Percentiles rank a stretch among this genome's conserved stretches.
phyloP scores from a whole-genome alignment of 306 rosid species.

The Prunus davidiana region DNA sequence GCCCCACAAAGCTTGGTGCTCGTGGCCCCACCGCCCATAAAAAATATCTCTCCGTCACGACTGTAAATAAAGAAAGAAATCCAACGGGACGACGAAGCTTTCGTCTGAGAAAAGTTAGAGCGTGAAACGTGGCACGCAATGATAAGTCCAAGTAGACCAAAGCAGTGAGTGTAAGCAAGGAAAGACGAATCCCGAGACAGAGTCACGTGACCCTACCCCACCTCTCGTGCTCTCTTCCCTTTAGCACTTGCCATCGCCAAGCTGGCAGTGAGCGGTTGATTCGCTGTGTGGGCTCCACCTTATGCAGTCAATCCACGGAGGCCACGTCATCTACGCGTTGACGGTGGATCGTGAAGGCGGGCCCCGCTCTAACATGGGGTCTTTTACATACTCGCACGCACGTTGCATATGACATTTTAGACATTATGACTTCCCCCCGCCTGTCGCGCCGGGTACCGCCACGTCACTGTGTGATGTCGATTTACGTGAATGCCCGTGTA shows the following conservation, averaged over 20 bases:
- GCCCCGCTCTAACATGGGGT: slow-evolving; percentile 41
- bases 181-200: slow-evolving; percentile 18
- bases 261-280: slow-evolving; percentile 32
- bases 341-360: slow-evolving; percentile 39
- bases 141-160: slow-evolving; percentile 10
- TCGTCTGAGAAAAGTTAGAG: slow-evolving; percentile 18
- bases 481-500: neutral
- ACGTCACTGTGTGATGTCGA: neutral
- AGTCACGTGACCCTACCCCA: slow-evolving; percentile 57
- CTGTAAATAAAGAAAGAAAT: too few relatives aligned
- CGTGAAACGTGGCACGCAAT: slow-evolving; percentile 17
- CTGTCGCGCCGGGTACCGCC: slow-evolving; percentile 32
- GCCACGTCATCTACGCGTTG: slow-evolving; percentile 48
- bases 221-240: slow-evolving; percentile 27
- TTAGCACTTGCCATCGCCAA: neutral
- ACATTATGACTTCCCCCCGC: slow-evolving; percentile 17
- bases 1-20: slow-evolving; percentile 2
- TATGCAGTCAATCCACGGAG: slow-evolving; percentile 12
- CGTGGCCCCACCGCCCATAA: slow-evolving; percentile 30
- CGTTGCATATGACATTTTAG: neutral
- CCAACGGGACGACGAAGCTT: neutral
- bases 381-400: slow-evolving; percentile 29
- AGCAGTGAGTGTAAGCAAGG: slow-evolving; percentile 9
- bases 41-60: slow-evolving; percentile 1
- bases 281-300: slow-evolving; percentile 41